Evolutionary conservation across 768 basidiomycete genomes (phyloP).

Genomic region (Panaeolus cyanescens): DNA sequence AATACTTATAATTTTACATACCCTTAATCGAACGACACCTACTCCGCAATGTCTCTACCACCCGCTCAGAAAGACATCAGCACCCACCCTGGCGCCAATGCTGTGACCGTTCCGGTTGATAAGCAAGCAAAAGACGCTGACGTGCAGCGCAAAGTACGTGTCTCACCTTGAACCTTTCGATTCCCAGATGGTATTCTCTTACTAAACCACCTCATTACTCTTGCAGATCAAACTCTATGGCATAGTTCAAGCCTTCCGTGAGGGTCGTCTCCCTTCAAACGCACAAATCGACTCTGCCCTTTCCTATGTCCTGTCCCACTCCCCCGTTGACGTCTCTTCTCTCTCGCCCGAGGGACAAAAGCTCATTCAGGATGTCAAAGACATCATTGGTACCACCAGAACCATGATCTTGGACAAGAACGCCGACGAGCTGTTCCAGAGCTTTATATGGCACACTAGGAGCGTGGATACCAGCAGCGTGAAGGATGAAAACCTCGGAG

Average conservation of each 20-base stretch:
- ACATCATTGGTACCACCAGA: conserved; percentile 77
- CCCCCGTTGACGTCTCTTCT: conserved; percentile 60
- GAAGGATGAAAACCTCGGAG: conserved; percentile 27
- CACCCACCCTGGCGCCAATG: conserved; percentile 51
- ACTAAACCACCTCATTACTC: neutral
- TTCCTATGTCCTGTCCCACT: conserved; percentile 58
- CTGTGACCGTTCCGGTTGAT: conserved; percentile 71
- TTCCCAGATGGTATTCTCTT: neutral
- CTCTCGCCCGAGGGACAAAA: conserved; percentile 78
- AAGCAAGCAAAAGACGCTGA: conserved; percentile 65
- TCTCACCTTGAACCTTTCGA: neutral
- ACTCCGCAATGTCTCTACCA: conserved; percentile 66
- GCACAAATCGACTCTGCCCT: conserved; percentile 76
- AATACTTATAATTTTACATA: neutral
- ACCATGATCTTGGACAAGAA: conserved; percentile 84
- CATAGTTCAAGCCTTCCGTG: conserved; percentile 77
- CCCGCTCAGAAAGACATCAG: conserved; percentile 62
- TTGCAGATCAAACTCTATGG: conserved; percentile 75
- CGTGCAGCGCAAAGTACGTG: conserved; percentile 70
- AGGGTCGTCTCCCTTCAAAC: conserved; percentile 80
- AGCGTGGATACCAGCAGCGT: conserved; percentile 39
- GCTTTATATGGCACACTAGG: conserved; percentile 82
- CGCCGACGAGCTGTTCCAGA: conserved; percentile 87
- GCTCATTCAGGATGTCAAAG: conserved; percentile 74
- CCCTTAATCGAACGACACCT: neutral